phyloP scores from a whole-genome alignment of 2,329 filamentous ascomycete genomes.

The Talaromyces rugulosus region DNA sequence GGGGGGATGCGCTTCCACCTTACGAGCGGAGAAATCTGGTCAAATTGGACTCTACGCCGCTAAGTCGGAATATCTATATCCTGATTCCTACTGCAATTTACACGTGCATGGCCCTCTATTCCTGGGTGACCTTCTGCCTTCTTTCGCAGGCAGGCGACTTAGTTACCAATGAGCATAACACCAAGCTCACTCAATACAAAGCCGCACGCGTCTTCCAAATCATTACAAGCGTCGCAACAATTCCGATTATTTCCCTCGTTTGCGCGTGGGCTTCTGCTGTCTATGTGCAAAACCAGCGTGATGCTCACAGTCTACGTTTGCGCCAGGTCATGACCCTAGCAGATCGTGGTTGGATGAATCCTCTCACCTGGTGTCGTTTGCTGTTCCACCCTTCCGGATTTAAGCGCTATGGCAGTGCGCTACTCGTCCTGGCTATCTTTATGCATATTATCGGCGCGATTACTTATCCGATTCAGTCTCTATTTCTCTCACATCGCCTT shows the following conservation, averaged over 20 bases:
- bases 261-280: constrained; percentile 15
- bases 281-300: constrained; percentile 18
- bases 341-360: constrained; percentile 20
- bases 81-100: constrained; percentile 4
- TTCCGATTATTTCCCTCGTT: constrained; percentile 6
- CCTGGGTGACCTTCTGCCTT: constrained; percentile 4
- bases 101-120: constrained; percentile 2
- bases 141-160: not conserved
- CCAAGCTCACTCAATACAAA: not conserved
- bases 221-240: not conserved
- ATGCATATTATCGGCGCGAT: constrained; percentile 18
- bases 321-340: constrained; percentile 20
- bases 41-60: not conserved
- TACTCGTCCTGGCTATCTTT: constrained; percentile 20
- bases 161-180: not conserved
- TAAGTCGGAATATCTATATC: not conserved
- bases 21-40: not conserved
- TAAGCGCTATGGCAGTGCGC: constrained; percentile 18
- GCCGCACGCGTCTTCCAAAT: constrained; percentile 1
- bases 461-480: constrained; percentile 21
- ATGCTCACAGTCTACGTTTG: constrained; percentile 14
- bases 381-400: constrained; percentile 11
- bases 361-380: constrained; percentile 1
- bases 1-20: constrained; percentile 4
- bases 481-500: constrained; percentile 15